A percentile compares a stretch with the other conserved stretches of the same genome.
Evolutionary conservation across 2,329 filamentous ascomycete species (phyloP).

Genomic region (Hansfordia pulvinata): DNA sequence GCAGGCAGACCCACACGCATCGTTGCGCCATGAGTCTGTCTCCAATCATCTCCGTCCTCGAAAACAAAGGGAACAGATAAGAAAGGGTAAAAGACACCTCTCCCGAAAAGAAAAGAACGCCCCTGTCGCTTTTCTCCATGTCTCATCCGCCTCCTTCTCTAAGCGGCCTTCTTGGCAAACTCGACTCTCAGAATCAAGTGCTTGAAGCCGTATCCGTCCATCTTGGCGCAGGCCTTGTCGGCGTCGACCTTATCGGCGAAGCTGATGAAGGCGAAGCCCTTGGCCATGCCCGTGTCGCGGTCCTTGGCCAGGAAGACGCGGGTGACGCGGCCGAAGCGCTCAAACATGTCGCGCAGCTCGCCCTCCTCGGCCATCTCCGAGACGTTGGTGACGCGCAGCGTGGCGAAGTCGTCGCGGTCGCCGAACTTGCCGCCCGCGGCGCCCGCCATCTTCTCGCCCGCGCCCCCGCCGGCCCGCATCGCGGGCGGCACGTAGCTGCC

Average conservation of each 20-base stretch:
- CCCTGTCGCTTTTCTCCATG: no score
- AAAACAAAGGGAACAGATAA: no score
- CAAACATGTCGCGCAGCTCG: conserved; percentile 95
- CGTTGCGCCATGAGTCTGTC: no score
- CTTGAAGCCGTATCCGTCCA: conserved; percentile 90
- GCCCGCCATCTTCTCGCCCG: conserved; percentile 70
- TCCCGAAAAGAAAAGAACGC: no score
- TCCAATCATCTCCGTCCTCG: no score
- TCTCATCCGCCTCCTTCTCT: not conserved
- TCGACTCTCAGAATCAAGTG: conserved; percentile 79
- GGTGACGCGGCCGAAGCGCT: conserved; percentile 90
- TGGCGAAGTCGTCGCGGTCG: conserved; percentile 93
- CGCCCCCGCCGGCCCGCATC: conserved; percentile 52
- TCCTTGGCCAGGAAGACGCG: conserved; percentile 97
- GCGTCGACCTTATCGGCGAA: conserved; percentile 85
- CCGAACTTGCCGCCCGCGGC: conserved; percentile 56
- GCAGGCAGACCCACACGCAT: no score
- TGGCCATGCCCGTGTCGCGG: conserved; percentile 86
- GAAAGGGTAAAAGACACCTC: no score
- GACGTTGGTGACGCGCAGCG: conserved; percentile 93
- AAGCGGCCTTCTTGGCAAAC: conserved; percentile 63
- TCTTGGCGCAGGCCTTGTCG: conserved; percentile 85
- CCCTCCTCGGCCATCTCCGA: conserved; percentile 94
- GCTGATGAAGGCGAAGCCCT: conserved; percentile 98
- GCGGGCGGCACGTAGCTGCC: conserved; percentile 90